These are phyloP conservation scores for Nothopassalora personata DNA, from an alignment of 2,329 filamentous ascomycete species.

Conservation along the genomic window DNA sequence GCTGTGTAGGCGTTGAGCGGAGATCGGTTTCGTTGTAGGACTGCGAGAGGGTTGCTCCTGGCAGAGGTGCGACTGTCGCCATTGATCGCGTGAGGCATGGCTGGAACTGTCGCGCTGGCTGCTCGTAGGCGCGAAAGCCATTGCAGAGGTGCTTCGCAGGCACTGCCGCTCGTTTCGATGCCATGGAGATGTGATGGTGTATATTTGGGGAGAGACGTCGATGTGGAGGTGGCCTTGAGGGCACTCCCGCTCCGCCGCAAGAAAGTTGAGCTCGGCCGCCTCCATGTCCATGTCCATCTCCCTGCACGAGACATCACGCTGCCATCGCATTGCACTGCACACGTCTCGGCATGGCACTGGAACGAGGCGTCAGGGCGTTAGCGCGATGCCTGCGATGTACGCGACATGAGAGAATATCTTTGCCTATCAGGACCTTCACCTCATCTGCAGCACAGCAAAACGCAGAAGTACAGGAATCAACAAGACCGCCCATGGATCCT, in stretches of 20 bases:
- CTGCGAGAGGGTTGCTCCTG: slow-evolving; percentile 31
- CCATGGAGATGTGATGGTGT: slow-evolving; percentile 29
- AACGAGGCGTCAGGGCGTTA: slow-evolving; percentile 36
- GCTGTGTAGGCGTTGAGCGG: slow-evolving; percentile 26
- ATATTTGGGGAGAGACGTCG: slow-evolving; percentile 8
- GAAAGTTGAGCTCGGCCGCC: slow-evolving; percentile 8
- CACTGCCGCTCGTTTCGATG: slow-evolving; percentile 35
- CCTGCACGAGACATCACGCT: slow-evolving; percentile 1
- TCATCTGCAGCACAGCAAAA: slow-evolving; percentile 43
- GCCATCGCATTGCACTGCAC: background rate
- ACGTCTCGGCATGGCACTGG: slow-evolving; percentile 20
- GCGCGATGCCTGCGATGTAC: slow-evolving; percentile 26
- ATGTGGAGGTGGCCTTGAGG: background rate
- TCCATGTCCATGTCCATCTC: background rate
- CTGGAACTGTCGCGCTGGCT: slow-evolving; percentile 11
- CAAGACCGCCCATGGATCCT: slow-evolving; percentile 13
- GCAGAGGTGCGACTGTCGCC: slow-evolving; percentile 50
- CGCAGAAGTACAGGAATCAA: slow-evolving; percentile 31
- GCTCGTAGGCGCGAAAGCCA: slow-evolving; percentile 20
- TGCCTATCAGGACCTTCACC: slow-evolving; percentile 44
- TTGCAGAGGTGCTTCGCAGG: slow-evolving; percentile 35
- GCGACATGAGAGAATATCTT: slow-evolving; percentile 21
- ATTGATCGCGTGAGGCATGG: slow-evolving; percentile 48
- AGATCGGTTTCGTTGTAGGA: slow-evolving; percentile 34
- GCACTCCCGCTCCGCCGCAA: slow-evolving; percentile 1